These are phyloP conservation scores for Vicia villosa DNA, from an alignment of 306 rosid genomes.

Conservation along the genomic window DNA sequence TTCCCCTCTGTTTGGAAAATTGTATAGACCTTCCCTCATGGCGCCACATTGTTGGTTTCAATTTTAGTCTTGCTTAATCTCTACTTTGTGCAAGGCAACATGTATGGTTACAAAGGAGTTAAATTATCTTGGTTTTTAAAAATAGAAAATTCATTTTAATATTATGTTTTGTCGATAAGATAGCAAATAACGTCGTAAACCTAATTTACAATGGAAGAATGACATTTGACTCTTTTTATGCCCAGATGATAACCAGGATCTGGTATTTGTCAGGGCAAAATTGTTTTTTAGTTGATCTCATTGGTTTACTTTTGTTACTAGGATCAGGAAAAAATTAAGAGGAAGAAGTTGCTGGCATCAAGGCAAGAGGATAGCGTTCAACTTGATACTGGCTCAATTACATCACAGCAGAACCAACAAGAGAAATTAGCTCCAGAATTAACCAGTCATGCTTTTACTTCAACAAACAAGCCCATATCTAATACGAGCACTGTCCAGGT, in stretches of 20 bases:
- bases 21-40: slow-evolving; percentile 4
- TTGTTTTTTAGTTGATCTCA: not conserved
- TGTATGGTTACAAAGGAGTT: slow-evolving; percentile 9
- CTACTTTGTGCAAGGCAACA: not conserved
- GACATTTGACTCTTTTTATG: slow-evolving; percentile 5
- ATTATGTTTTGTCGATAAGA: slow-evolving; percentile 1
- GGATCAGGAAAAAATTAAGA: slow-evolving; percentile 82
- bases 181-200: not conserved
- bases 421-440: slow-evolving; percentile 67
- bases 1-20: not conserved
- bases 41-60: slow-evolving; percentile 4
- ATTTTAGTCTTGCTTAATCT: not conserved
- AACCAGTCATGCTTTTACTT: slow-evolving; percentile 48
- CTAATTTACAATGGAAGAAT: slow-evolving; percentile 19
- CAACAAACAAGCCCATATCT: slow-evolving; percentile 54
- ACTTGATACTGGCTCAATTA: slow-evolving; percentile 50
- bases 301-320: slow-evolving; percentile 35
- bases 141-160: slow-evolving; percentile 10
- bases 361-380: slow-evolving; percentile 62
- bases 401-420: slow-evolving; percentile 56
- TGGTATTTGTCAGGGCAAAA: not conserved
- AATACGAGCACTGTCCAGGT: slow-evolving; percentile 44
- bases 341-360: slow-evolving; percentile 69
- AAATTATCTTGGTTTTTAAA: slow-evolving; percentile 14
- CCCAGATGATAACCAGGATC: slow-evolving; percentile 23